Evolutionary conservation across 306 rosid species (phyloP).

Genomic region (Cucurbita pepo): DNA sequence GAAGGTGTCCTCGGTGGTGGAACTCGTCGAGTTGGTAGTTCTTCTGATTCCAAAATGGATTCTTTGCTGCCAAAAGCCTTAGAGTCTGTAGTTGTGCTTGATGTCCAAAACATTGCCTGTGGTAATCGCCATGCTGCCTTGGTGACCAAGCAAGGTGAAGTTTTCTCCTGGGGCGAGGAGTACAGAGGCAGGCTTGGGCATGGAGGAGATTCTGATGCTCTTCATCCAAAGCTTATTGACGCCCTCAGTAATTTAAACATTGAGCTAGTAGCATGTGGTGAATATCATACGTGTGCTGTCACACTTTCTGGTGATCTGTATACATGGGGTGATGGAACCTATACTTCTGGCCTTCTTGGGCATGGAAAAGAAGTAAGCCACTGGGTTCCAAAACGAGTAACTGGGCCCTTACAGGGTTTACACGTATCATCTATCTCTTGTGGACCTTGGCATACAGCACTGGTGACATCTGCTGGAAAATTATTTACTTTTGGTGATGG

Average conservation of each 20-base stretch:
- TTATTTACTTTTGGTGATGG: slow-evolving; percentile 97
- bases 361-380: slow-evolving; percentile 98
- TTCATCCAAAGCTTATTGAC: slow-evolving; percentile 87
- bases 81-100: slow-evolving; percentile 91
- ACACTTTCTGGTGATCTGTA: slow-evolving; percentile 94
- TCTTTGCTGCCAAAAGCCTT: slow-evolving; percentile 84
- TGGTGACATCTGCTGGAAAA: slow-evolving; percentile 93
- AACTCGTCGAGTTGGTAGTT: slow-evolving; percentile 59
- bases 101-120: slow-evolving; percentile 89
- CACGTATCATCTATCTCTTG: slow-evolving; percentile 90
- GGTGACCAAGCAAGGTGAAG: slow-evolving; percentile 94
- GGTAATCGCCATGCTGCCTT: slow-evolving; percentile 93
- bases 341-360: slow-evolving; percentile 87
- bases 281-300: slow-evolving; percentile 92
- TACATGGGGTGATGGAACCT: slow-evolving; percentile 96
- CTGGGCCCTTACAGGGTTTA: slow-evolving; percentile 89
- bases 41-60: slow-evolving; percentile 54
- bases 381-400: slow-evolving; percentile 95
- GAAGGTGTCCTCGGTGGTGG: slow-evolving; percentile 97
- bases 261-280: slow-evolving; percentile 98
- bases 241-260: slow-evolving; percentile 68
- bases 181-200: slow-evolving; percentile 98
- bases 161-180: slow-evolving; percentile 99
- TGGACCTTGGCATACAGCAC: slow-evolving; percentile 99
- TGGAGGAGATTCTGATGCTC: slow-evolving; percentile 87